phyloP scores from a whole-genome alignment of 164 flowering plant species.

The Amborella trichopoda region DNA sequence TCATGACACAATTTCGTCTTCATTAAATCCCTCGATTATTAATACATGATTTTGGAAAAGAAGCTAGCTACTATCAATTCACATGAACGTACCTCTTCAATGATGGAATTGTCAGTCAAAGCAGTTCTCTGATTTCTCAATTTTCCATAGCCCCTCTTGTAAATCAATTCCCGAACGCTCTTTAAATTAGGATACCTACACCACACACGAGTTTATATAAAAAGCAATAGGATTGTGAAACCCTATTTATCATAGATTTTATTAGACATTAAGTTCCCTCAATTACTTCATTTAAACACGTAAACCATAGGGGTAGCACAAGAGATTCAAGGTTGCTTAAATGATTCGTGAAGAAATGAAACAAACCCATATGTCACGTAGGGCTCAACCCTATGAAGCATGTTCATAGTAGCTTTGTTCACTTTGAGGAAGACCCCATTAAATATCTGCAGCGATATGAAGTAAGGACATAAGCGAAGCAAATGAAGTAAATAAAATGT shows the following conservation, averaged over 20 bases:
- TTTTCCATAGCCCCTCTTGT: conserved; percentile 49
- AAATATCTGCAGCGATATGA: conserved; percentile 30
- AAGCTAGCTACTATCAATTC: neutral
- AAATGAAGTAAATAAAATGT: neutral
- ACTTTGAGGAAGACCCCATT: conserved; percentile 61
- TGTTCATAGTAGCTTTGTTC: conserved; percentile 57
- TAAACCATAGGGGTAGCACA: too few species aligned
- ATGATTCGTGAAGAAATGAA: neutral
- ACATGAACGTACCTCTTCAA: conserved; percentile 26
- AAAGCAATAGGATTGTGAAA: neutral
- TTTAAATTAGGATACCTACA: conserved; percentile 47
- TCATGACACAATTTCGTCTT: too few species aligned
- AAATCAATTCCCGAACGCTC: conserved; percentile 41
- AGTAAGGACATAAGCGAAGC: neutral
- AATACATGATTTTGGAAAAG: too few species aligned
- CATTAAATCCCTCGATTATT: too few species aligned
- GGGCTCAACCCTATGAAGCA: conserved; percentile 59
- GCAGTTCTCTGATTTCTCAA: conserved; percentile 33
- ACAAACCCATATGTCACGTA: conserved; percentile 49
- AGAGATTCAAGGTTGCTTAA: neutral
- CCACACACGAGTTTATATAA: neutral
- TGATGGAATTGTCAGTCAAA: conserved; percentile 40
- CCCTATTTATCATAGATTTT: neutral
- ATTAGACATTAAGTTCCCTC: neutral
- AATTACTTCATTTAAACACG: neutral